phyloP scores from a whole-genome alignment of 352 stramenopile genomes.

The Pythium diclinum region DNA sequence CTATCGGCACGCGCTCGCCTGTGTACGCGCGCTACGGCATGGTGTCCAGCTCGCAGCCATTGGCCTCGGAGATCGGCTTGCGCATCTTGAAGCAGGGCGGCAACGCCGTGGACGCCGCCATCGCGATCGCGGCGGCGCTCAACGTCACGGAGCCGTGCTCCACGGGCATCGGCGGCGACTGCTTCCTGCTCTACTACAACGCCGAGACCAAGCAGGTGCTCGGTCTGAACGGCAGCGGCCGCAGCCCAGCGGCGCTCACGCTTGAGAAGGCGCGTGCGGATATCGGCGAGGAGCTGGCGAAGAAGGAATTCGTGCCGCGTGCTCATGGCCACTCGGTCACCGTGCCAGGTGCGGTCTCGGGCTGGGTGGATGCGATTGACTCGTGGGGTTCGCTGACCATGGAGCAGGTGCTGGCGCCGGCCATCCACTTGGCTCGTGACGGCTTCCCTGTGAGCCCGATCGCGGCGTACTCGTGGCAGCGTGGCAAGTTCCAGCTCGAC shows the following conservation, averaged over 20 bases:
- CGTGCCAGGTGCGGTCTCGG: conserved; percentile 91
- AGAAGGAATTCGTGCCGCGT: conserved; percentile 39
- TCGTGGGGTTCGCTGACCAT: conserved; percentile 85
- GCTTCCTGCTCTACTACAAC: conserved; percentile 96
- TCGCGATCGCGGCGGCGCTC: conserved; percentile 54
- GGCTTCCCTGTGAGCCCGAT: conserved; percentile 92
- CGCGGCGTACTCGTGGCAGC: conserved; percentile 84
- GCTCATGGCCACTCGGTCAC: conserved; percentile 70
- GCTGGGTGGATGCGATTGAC: conserved; percentile 90
- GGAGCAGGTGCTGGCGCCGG: conserved; percentile 85
- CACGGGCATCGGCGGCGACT: conserved; percentile 89
- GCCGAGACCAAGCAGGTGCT: conserved; percentile 75
- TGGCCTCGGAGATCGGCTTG: conserved; percentile 91
- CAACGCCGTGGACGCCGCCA: conserved; percentile 93
- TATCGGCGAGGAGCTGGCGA: conserved; percentile 29
- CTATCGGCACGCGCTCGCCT: conserved; percentile 73
- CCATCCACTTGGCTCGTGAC: conserved; percentile 87
- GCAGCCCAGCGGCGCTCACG: conserved; percentile 76
- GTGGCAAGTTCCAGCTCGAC: conserved; percentile 65
- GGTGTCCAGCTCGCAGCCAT: conserved; percentile 92
- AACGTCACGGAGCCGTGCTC: conserved; percentile 72
- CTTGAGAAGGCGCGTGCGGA: conserved; percentile 60
- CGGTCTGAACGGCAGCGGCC: conserved; percentile 92
- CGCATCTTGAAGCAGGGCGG: conserved; percentile 87
- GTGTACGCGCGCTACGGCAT: conserved; percentile 89